Base-by-base conservation (phyloP, 257 asterid species). In the Fraxinus anomala region DNA sequence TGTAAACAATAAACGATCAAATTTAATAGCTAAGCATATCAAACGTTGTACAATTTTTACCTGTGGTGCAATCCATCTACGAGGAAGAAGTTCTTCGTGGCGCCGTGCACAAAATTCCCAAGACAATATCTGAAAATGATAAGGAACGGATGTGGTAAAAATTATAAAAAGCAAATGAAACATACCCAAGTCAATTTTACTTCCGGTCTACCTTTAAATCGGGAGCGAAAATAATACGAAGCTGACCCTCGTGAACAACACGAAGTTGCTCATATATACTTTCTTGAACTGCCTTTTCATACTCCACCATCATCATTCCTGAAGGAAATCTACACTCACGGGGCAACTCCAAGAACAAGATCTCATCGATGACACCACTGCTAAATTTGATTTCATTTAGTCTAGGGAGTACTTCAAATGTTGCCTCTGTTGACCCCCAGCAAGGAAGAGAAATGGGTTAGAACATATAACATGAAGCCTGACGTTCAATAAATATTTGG, bases 51-150 rank as follows among this genome's bases (percentile, higher is more conserved):
- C 42, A n/a, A 28, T 71, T 66, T 73, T 42, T 80, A 92, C 99
- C 97, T 96, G 98, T 11, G 98, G 99, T 10, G 97, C 96, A 82
- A 96, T 96, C 84, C 91, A 81, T 88, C 94, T 86, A 75, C 99
- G 93, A 72, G 97, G 92, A 78, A 96, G 97, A 84, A 96, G 94
- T 85, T 96, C 98, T 86, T 96, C 99, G 80, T 96, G 99, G 56
- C 89, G 92, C 71, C 97, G 91, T 0, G 96, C 98, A 84, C 99
- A 96, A 75, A 93, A 96, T 80, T 96, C 98, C 99, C 99, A 96
- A 26, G 97, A 91, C 70, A 92, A 81, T 83, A 93, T 96, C 97
- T 96, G 80, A 51, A 74, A 65, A 63, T 75, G 34, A 73, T 49
- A 26, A 19, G 68, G 16, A 49, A 68, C 61, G 54, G 71, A 70